A percentile compares a stretch with the other conserved stretches of the same genome.
These are phyloP conservation scores for Globisporangium heterothallicum DNA, from an alignment of 352 stramenopile species.

Conservation along the genomic window DNA sequence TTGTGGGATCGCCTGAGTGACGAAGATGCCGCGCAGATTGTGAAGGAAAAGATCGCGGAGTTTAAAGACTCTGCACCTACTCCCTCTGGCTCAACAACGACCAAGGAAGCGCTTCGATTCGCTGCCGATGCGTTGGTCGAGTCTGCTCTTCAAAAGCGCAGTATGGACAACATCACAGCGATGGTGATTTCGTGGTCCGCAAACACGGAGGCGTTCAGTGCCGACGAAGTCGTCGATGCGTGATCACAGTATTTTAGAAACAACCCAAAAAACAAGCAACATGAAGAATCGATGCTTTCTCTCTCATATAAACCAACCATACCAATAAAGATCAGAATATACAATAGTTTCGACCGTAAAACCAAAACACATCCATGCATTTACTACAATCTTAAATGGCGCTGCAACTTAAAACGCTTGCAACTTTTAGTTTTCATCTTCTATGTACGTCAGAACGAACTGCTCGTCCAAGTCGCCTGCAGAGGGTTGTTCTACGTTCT, in stretches of 20 bases:
- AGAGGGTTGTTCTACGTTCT: conserved; percentile 9
- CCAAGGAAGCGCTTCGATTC: conserved; percentile 48
- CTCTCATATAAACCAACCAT: background rate
- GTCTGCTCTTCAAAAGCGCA: conserved; percentile 54
- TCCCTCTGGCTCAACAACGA: conserved; percentile 18
- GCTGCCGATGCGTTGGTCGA: conserved; percentile 66
- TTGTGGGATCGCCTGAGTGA: conserved; percentile 77
- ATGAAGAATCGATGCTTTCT: conserved; percentile 1
- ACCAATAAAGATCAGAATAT: background rate
- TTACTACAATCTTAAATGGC: background rate
- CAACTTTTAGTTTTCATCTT: conserved; percentile 14
- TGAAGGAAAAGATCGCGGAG: conserved; percentile 48
- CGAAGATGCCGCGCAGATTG: conserved; percentile 53
- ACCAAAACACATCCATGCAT: background rate
- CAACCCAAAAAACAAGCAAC: conserved; percentile 1
- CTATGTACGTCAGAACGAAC: conserved; percentile 21
- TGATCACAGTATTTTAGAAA: conserved; percentile 5
- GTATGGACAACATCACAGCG: conserved; percentile 81
- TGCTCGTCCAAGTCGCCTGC: conserved; percentile 1
- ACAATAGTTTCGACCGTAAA: background rate
- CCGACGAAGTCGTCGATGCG: conserved; percentile 12
- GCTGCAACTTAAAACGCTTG: too few relatives aligned
- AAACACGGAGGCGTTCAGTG: conserved; percentile 12
- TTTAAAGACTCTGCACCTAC: conserved; percentile 17
- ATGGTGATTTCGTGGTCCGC: conserved; percentile 62